Evolutionary conservation across 768 basidiomycete genomes (phyloP).

Genomic region (Auriscalpium microsporum): DNA sequence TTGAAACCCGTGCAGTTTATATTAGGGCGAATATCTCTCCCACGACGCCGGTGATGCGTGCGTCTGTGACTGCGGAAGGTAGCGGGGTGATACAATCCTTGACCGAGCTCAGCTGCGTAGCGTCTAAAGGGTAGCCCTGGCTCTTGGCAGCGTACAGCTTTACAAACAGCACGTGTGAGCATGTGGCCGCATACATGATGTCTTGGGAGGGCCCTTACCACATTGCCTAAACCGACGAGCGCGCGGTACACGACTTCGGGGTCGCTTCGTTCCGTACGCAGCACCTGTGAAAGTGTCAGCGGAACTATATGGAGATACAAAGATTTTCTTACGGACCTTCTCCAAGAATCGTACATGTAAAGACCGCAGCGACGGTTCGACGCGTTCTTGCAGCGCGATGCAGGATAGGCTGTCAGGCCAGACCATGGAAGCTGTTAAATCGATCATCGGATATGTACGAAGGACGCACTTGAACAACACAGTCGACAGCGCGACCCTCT

Average conservation of each 20-base stretch:
- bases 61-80: slow-evolving; percentile 45
- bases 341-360: slow-evolving; percentile 38
- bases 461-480: slow-evolving; percentile 77
- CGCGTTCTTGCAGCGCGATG: slow-evolving; percentile 34
- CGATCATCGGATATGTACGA: not conserved
- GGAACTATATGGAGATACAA: slow-evolving; percentile 1
- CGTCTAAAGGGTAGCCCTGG: slow-evolving; percentile 27
- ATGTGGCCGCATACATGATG: not conserved
- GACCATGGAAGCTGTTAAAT: not conserved
- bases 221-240: slow-evolving; percentile 66
- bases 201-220: slow-evolving; percentile 33
- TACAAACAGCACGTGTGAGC: slow-evolving; percentile 1
- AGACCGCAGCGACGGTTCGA: slow-evolving; percentile 31
- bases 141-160: slow-evolving; percentile 45
- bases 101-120: slow-evolving; percentile 33
- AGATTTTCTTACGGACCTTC: slow-evolving; percentile 29
- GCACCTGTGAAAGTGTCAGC: slow-evolving; percentile 24
- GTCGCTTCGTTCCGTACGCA: slow-evolving; percentile 45
- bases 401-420: slow-evolving; percentile 52
- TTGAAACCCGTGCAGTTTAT: slow-evolving; percentile 12
- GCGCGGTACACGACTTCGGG: slow-evolving; percentile 65
- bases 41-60: slow-evolving; percentile 44
- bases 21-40: slow-evolving; percentile 40
- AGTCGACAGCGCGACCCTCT: slow-evolving; percentile 72
- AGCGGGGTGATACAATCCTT: slow-evolving; percentile 31